phyloP scores from a whole-genome alignment of 139 green algal genomes.

The Haematococcus lacustris region DNA sequence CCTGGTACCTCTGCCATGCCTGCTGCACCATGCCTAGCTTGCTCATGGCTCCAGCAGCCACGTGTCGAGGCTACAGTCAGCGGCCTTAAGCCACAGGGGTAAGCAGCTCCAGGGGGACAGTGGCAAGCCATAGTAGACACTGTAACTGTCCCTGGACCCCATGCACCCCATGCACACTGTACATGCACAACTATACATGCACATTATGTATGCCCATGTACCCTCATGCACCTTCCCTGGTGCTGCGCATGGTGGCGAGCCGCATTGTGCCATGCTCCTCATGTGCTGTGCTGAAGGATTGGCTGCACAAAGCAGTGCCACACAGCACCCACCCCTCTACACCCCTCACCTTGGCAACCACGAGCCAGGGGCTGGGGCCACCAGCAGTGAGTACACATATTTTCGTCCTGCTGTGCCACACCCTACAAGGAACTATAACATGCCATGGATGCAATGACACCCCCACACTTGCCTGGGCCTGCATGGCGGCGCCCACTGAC shows the following conservation, averaged over 20 bases:
- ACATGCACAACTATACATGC: no score
- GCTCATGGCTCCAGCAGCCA: neutral
- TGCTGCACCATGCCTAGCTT: neutral
- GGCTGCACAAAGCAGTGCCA: no score
- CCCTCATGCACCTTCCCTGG: no score
- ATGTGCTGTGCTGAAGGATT: no score
- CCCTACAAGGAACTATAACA: neutral
- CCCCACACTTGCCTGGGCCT: slow-evolving; percentile 23
- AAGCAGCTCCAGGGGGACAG: neutral
- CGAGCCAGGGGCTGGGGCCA: neutral
- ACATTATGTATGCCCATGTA: no score
- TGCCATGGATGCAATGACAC: neutral
- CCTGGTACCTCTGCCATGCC: neutral
- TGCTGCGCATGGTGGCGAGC: no score
- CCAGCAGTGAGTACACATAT: neutral
- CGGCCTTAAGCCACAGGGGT: neutral
- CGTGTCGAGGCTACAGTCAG: neutral
- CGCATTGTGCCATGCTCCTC: no score
- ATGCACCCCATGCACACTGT: no score
- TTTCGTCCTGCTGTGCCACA: neutral
- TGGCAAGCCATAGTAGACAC: neutral
- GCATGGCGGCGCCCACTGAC: slow-evolving; percentile 41
- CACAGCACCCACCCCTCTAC: neutral
- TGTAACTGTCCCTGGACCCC: no score
- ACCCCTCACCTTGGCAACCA: neutral